Evolutionary conservation across 1,284 basidiomycete genomes (phyloP), one percentile per base, ranked within the genome.

Genomic region (Fomitopsis pinicola): DNA sequence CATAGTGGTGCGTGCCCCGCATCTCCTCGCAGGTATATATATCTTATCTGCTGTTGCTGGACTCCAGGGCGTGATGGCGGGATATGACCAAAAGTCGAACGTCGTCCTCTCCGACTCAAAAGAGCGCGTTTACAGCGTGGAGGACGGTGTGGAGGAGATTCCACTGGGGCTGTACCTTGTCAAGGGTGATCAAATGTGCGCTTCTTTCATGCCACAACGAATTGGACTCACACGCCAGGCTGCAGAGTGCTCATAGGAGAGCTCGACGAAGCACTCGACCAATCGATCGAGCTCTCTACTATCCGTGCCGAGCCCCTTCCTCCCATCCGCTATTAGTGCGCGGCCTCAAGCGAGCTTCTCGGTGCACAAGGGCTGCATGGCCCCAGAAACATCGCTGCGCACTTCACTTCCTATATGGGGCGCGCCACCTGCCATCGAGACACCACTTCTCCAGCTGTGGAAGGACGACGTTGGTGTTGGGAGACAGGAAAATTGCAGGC

Each of bases 151-250:
- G 36, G 94, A 98, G 76, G 95, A 98, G 80, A 88, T 97, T 12
- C 91, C 94, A 0, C 80, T 99, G n/a, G 97, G 97, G 1, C 80
- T 99, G 54, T 99, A 99, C 76, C 87, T 99, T 67, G 92, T 99
- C 69, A 94, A 98, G 71, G 97, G 97, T 2, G 97, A 99, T 72
- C 96, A 97, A 82, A 95, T 97, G 97, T 98, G 65, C 71, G 87
- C 81, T 17, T 9, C 61, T 36, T 48, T n/a, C 52, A 52, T 22
- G 30, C 57, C 57, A 44, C 15, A 42, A 7, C 14, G n/a, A 36
- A 26, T 57, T 15, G 54, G 61, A 45, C 64, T 36, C 19, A 44
- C 50, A 7, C 17, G 33, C 45, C 38, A 19, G 33, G 28, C 26
- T 63, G 15, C 70, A 97, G 94, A 50, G 90, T 90, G 44, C 79